These are phyloP conservation scores for Chiua sp. DNA, from an alignment of 1,284 basidiomycete species.

Conservation along the genomic window DNA sequence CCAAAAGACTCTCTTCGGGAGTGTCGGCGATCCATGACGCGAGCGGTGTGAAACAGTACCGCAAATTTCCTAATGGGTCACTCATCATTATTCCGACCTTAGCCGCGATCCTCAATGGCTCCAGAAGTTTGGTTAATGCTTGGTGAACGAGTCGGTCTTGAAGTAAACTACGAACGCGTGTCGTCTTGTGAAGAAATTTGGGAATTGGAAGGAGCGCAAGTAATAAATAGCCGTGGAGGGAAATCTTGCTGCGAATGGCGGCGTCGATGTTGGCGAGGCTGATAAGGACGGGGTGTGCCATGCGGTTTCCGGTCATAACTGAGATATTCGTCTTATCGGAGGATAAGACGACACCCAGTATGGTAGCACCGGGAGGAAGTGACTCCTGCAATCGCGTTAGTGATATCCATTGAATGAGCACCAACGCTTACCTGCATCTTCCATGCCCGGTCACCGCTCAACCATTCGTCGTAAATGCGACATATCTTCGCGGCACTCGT, in stretches of 20 bases:
- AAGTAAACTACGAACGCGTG: background rate
- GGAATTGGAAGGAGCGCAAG: slow-evolving; percentile 38
- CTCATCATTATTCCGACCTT: no score
- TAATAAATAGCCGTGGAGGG: slow-evolving; percentile 31
- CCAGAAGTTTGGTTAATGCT: slow-evolving; percentile 33
- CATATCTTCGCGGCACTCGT: no score
- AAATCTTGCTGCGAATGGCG: slow-evolving; percentile 15
- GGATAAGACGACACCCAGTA: no score
- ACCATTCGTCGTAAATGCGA: no score
- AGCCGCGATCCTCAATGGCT: slow-evolving; percentile 36
- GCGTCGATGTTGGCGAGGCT: slow-evolving; percentile 38
- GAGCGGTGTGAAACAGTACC: slow-evolving; percentile 7
- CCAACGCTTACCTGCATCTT: no score
- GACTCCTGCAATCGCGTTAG: no score
- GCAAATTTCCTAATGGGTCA: slow-evolving; percentile 30
- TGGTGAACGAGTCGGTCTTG: slow-evolving; percentile 32
- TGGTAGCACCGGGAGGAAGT: no score
- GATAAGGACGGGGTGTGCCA: slow-evolving; percentile 40
- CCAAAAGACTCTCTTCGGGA: slow-evolving; percentile 1
- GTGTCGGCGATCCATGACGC: slow-evolving; percentile 5
- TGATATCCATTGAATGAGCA: no score
- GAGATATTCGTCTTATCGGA: no score
- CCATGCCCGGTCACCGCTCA: no score
- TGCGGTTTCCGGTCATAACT: slow-evolving; percentile 34
- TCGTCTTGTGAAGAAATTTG: slow-evolving; percentile 26